phyloP scores from a whole-genome alignment of 257 asterid species.

The Coffea eugenioides region DNA sequence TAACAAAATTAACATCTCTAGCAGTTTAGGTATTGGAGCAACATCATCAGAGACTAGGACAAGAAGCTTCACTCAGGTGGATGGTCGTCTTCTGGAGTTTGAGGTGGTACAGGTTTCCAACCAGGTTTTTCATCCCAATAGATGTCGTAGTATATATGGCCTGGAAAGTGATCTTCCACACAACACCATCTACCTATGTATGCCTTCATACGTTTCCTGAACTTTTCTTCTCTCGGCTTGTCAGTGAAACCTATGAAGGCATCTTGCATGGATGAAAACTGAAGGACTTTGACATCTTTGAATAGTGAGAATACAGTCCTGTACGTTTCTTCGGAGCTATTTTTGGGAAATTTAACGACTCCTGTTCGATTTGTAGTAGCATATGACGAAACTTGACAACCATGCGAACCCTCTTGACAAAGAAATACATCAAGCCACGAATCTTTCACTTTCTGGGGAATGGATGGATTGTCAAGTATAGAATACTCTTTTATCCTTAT shows the following conservation, averaged over 20 bases:
- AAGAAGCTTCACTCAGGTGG: conserved; percentile 41
- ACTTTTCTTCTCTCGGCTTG: conserved; percentile 79
- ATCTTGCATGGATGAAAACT: conserved; percentile 88
- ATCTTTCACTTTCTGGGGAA: conserved; percentile 85
- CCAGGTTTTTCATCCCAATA: conserved; percentile 95
- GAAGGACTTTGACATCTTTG: conserved; percentile 81
- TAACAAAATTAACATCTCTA: too few relatives aligned
- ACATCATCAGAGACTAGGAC: too few relatives aligned
- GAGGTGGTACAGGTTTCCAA: conserved; percentile 92
- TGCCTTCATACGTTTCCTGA: conserved; percentile 78
- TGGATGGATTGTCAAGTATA: conserved; percentile 69
- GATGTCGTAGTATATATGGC: conserved; percentile 86
- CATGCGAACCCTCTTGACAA: conserved; percentile 77
- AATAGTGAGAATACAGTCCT: conserved; percentile 64
- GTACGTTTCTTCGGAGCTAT: conserved; percentile 69
- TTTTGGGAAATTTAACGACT: conserved; percentile 72
- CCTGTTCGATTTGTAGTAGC: conserved; percentile 38
- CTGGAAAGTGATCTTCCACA: conserved; percentile 59
- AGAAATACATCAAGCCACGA: conserved; percentile 93
- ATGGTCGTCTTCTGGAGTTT: conserved; percentile 77
- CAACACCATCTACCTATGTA: conserved; percentile 96
- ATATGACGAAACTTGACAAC: conserved; percentile 68
- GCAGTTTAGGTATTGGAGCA: too few relatives aligned
- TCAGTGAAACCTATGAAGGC: conserved; percentile 81
- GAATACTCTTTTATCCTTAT: conserved; percentile 81